Evolutionary conservation across 2,329 filamentous ascomycete genomes (phyloP).

Genomic region (Fusarium brevicatenulatum): DNA sequence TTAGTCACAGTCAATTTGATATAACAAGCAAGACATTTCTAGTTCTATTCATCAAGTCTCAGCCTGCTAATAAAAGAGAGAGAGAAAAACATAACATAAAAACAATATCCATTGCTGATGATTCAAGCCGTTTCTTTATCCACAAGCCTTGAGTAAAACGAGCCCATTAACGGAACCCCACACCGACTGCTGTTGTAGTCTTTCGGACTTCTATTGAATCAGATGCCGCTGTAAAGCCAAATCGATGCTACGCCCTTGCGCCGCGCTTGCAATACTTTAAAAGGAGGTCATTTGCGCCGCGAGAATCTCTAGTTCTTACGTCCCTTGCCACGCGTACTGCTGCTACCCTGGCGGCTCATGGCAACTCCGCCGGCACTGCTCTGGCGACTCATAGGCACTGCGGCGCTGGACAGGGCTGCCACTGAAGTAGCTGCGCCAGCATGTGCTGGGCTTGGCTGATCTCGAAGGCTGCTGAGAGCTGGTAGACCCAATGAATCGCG

Average conservation of each 20-base stretch:
- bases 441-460: constrained; percentile 50
- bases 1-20: neutral
- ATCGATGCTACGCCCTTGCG: constrained; percentile 39
- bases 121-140: constrained; percentile 1
- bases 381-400: constrained; percentile 65
- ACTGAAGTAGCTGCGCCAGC: constrained; percentile 36
- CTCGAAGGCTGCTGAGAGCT: constrained; percentile 54
- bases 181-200: constrained; percentile 9
- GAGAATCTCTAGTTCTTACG: constrained; percentile 47
- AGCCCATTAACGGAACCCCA: constrained; percentile 17
- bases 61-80: neutral
- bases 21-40: constrained; percentile 31
- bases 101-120: constrained; percentile 1
- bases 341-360: constrained; percentile 66
- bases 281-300: constrained; percentile 24
- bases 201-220: constrained; percentile 10
- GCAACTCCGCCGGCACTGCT: constrained; percentile 65
- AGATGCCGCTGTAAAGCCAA: constrained; percentile 25
- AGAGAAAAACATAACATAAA: constrained; percentile 13
- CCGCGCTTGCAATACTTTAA: constrained; percentile 46
- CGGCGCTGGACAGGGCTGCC: constrained; percentile 48
- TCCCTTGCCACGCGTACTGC: constrained; percentile 61
- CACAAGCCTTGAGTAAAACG: constrained; percentile 11
- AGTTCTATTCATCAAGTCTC: constrained; percentile 35
- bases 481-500: constrained; percentile 62